A percentile compares a stretch with the other conserved stretches of the same genome.
Conservation (phyloP, 2,329 filamentous ascomycete genomes). For the Coniochaeta ligniaria region DNA sequence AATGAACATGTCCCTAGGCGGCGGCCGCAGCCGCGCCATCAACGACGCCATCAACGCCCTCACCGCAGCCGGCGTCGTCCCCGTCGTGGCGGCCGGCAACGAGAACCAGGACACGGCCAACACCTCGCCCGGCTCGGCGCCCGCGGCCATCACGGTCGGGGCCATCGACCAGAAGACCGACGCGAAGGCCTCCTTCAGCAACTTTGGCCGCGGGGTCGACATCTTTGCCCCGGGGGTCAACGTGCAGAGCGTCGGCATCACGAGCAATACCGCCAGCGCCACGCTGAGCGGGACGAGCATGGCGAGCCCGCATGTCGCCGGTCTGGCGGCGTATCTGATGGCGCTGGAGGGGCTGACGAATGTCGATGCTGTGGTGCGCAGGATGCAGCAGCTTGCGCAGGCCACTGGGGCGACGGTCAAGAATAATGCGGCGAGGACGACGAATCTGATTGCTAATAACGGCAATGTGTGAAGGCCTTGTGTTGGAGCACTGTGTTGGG, state of each 20-base stretch:
- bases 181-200: constrained; percentile 45
- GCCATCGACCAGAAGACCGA: constrained; percentile 47
- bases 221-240: constrained; percentile 50
- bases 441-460: constrained; percentile 50
- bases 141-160: constrained; percentile 52
- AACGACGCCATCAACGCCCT: constrained; percentile 48
- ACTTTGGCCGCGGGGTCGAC: constrained; percentile 47
- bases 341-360: constrained; percentile 40
- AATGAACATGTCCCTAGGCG: constrained; percentile 59
- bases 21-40: constrained; percentile 37
- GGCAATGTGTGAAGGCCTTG: constrained; percentile 23
- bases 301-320: constrained; percentile 62
- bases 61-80: constrained; percentile 42
- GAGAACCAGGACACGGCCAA: constrained; percentile 42
- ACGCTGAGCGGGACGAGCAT: constrained; percentile 51
- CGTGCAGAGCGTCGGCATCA: constrained; percentile 45
- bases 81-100: constrained; percentile 56
- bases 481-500: background rate
- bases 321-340: constrained; percentile 63
- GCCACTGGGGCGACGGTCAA: constrained; percentile 34
- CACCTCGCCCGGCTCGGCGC: constrained; percentile 47
- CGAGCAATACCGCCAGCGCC: constrained; percentile 34
- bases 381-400: constrained; percentile 47
- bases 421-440: constrained; percentile 37
- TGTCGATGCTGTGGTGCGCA: constrained; percentile 33